Percentiles rank a stretch among this genome's conserved stretches.
phyloP scores from a whole-genome alignment of 1,139 yeast species.

The Cylindricascospora bacillispora region DNA sequence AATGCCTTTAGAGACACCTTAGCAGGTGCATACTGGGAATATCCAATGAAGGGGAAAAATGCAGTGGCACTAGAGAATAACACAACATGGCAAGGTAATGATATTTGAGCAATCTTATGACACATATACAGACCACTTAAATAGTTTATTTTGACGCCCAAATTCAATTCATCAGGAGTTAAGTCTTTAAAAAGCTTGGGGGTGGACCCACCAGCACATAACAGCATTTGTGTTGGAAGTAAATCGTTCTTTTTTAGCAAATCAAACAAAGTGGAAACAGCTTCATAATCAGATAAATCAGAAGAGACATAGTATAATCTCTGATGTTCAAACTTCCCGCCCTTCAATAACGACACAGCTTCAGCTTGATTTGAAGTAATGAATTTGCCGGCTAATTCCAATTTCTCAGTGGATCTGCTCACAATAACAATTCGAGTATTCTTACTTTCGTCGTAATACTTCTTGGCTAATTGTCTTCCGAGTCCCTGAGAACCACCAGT shows the following conservation, averaged over 20 bases:
- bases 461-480: constrained; percentile 66
- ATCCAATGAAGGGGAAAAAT: constrained; percentile 82
- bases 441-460: constrained; percentile 32
- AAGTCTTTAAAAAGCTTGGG: constrained; percentile 72
- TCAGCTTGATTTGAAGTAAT: constrained; percentile 20
- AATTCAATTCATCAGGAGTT: constrained; percentile 41
- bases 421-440: constrained; percentile 62
- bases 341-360: constrained; percentile 1
- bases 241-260: constrained; percentile 14
- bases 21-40: constrained; percentile 78
- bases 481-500: constrained; percentile 96
- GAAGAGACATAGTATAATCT: constrained; percentile 43
- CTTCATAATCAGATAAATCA: constrained; percentile 51
- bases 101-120: constrained; percentile 39
- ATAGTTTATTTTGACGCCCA: constrained; percentile 60
- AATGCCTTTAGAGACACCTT: constrained; percentile 73
- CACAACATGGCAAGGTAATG: constrained; percentile 38
- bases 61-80: constrained; percentile 75
- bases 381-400: constrained; percentile 36
- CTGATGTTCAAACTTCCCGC: not conserved
- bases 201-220: constrained; percentile 80
- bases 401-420: constrained; percentile 55
- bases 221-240: constrained; percentile 58
- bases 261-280: constrained; percentile 35
- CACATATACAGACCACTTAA: constrained; percentile 57